These are phyloP conservation scores for Phytophthora sansomeana DNA, from an alignment of 352 stramenopile species.

Conservation along the genomic window DNA sequence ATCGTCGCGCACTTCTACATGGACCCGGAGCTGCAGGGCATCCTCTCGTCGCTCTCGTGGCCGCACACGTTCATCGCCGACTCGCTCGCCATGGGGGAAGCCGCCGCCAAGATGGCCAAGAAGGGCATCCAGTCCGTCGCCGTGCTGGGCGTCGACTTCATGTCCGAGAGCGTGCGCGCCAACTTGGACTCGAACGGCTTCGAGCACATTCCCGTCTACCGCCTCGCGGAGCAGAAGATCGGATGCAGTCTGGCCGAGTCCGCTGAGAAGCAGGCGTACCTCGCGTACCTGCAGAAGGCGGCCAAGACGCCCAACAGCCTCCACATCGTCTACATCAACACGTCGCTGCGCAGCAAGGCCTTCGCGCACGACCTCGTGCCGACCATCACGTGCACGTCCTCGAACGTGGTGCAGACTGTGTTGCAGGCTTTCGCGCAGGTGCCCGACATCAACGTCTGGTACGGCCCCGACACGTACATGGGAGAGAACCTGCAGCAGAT, in stretches of 20 bases:
- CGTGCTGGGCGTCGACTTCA: constrained; percentile 98
- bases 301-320: constrained; percentile 90
- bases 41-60: constrained; percentile 86
- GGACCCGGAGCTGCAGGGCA: constrained; percentile 96
- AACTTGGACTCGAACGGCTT: constrained; percentile 95
- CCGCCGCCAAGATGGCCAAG: constrained; percentile 94
- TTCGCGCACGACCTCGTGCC: constrained; percentile 93
- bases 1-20: constrained; percentile 99
- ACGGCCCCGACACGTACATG: constrained; percentile 98
- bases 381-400: constrained; percentile 97
- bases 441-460: constrained; percentile 91
- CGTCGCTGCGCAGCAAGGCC: constrained; percentile 96
- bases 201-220: constrained; percentile 94
- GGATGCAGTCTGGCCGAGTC: constrained; percentile 96
- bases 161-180: constrained; percentile 95
- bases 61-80: constrained; percentile 95
- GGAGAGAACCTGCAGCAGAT: constrained; percentile 97
- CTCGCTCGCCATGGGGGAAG: constrained; percentile 98
- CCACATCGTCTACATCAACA: constrained; percentile 99
- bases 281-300: constrained; percentile 93
- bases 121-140: constrained; percentile 92
- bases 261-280: constrained; percentile 93
- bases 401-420: constrained; percentile 97
- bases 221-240: constrained; percentile 92
- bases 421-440: constrained; percentile 95